phyloP scores from a whole-genome alignment of 495 filamentous ascomycete species.

The Daldinia loculata region DNA sequence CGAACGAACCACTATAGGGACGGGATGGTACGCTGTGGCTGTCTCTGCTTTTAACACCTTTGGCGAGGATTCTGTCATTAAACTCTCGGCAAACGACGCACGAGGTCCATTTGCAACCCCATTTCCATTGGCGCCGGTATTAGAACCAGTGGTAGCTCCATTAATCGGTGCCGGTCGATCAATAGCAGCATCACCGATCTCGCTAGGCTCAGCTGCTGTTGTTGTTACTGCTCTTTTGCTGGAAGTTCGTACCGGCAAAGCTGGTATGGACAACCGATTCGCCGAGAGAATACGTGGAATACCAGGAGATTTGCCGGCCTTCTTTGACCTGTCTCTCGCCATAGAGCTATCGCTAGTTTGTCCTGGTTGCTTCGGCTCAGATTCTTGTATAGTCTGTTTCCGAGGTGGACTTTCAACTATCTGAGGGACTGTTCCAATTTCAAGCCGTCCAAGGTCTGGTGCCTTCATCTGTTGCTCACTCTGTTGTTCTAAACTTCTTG shows the following conservation, averaged over 20 bases:
- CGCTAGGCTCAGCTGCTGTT: not conserved
- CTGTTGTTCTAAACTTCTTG: not conserved
- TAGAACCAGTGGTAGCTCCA: slow-evolving; percentile 9
- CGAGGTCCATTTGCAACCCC: slow-evolving; percentile 2
- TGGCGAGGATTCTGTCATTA: slow-evolving; percentile 39
- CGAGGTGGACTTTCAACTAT: slow-evolving; percentile 10
- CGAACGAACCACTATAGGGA: slow-evolving; percentile 41
- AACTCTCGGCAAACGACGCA: slow-evolving; percentile 41
- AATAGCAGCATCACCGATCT: not conserved
- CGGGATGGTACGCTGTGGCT: slow-evolving; percentile 39
- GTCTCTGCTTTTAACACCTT: slow-evolving; percentile 39
- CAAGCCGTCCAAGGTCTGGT: not conserved
- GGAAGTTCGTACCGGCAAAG: slow-evolving; percentile 40
- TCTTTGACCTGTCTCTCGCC: not conserved
- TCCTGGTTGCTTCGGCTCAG: slow-evolving; percentile 5
- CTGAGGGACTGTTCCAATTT: not conserved
- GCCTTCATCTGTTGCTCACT: not conserved
- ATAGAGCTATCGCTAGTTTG: not conserved
- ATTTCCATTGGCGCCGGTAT: not conserved
- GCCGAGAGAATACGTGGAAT: slow-evolving; percentile 7
- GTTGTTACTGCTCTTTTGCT: slow-evolving; percentile 29
- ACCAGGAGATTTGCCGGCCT: not conserved
- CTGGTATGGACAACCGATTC: slow-evolving; percentile 8
- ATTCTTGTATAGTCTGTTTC: not conserved
- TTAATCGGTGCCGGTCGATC: slow-evolving; percentile 6